A percentile compares a stretch with the other conserved stretches of the same genome.
These are phyloP conservation scores for Rosa rugosa DNA, from an alignment of 306 rosid genomes.

Conservation along the genomic window DNA sequence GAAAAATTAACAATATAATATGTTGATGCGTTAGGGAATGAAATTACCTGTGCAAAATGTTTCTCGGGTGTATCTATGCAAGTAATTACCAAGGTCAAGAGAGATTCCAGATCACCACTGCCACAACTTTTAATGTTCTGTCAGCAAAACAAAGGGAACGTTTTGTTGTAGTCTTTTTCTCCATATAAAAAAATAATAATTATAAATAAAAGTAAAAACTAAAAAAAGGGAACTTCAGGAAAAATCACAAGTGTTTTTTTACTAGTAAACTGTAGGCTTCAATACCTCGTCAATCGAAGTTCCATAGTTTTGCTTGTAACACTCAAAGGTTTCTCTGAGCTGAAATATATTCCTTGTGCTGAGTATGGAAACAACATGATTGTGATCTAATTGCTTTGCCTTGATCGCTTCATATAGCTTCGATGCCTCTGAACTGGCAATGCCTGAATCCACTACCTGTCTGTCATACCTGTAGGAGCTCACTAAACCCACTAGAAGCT, in stretches of 20 bases:
- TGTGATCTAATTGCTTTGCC: slow-evolving; percentile 56
- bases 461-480: slow-evolving; percentile 78
- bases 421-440: slow-evolving; percentile 62
- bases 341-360: slow-evolving; percentile 83
- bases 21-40: neutral
- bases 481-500: slow-evolving; percentile 78
- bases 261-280: neutral
- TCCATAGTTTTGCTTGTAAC: slow-evolving; percentile 60
- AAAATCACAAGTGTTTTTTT: neutral
- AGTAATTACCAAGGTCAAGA: slow-evolving; percentile 45
- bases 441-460: slow-evolving; percentile 48
- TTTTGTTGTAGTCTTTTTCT: neutral
- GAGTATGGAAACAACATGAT: slow-evolving; percentile 62
- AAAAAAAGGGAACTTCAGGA: neutral
- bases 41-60: slow-evolving; percentile 83
- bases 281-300: slow-evolving; percentile 62
- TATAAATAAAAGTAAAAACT: neutral
- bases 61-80: slow-evolving; percentile 75
- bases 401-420: slow-evolving; percentile 62
- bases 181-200: neutral
- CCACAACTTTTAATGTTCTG: slow-evolving; percentile 67
- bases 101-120: slow-evolving; percentile 51
- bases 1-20: too few species aligned
- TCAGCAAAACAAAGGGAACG: slow-evolving; percentile 18
- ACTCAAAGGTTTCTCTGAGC: slow-evolving; percentile 72